phyloP scores from a whole-genome alignment of 2,329 filamentous ascomycete species.

The Lachnellula subtilissima region DNA sequence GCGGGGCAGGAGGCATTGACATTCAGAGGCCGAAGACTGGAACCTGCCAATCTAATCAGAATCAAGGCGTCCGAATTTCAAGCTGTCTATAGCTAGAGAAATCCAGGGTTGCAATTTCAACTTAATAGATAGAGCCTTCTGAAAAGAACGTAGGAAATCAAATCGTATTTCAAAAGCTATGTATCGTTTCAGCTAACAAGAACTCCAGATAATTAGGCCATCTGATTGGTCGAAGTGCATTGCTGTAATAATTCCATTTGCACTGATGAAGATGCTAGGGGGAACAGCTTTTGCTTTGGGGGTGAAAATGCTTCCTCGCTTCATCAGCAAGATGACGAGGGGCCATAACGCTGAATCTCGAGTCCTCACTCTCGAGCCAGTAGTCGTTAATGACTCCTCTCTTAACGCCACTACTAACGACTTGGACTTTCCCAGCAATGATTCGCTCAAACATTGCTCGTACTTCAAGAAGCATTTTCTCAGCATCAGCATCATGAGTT shows the following conservation, averaged over 20 bases:
- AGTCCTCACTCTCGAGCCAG: slow-evolving; percentile 33
- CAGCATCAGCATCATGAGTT: slow-evolving; percentile 34
- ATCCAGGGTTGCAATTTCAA: background rate
- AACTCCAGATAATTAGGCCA: too few relatives aligned
- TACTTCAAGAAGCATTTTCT: slow-evolving; percentile 33
- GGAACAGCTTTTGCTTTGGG: background rate
- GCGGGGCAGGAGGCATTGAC: background rate
- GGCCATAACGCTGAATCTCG: slow-evolving; percentile 33
- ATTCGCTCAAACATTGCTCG: slow-evolving; percentile 32
- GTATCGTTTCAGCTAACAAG: too few relatives aligned
- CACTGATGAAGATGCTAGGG: too few relatives aligned
- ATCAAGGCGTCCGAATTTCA: background rate
- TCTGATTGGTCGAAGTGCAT: too few relatives aligned
- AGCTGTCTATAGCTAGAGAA: slow-evolving; percentile 1
- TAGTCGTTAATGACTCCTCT: slow-evolving; percentile 33
- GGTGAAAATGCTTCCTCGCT: slow-evolving; percentile 22
- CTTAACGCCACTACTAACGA: slow-evolving; percentile 27
- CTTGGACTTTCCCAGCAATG: slow-evolving; percentile 32
- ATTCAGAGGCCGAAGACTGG: background rate
- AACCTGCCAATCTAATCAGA: background rate
- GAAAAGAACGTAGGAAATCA: too few relatives aligned
- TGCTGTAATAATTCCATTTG: too few relatives aligned
- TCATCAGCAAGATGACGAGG: slow-evolving; percentile 33
- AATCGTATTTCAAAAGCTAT: too few relatives aligned
- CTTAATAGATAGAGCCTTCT: background rate